Evolutionary conservation across 2,329 filamentous ascomycete species (phyloP).

Genomic region (Sporothrix protearum): DNA sequence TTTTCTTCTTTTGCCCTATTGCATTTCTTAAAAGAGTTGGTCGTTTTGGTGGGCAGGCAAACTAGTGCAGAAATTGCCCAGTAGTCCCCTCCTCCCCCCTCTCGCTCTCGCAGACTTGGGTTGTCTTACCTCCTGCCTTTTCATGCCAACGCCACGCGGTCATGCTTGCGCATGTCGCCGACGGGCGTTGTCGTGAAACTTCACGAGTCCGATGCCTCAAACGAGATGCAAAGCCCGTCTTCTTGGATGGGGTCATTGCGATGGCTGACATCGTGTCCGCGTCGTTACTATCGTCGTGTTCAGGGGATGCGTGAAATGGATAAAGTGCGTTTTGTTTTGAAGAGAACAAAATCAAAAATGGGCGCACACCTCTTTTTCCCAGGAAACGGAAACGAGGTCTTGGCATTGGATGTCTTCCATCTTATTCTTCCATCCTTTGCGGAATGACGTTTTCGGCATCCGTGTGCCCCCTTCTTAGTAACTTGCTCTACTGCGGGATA

Average conservation of each 20-base stretch:
- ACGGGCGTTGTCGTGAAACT: neutral
- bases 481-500: neutral
- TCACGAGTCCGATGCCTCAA: neutral
- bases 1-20: neutral
- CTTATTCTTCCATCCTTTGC: neutral
- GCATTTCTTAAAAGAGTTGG: neutral
- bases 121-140: neutral
- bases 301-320: neutral
- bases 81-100: neutral
- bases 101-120: neutral
- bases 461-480: neutral
- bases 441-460: neutral
- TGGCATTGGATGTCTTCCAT: neutral
- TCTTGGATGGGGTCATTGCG: neutral
- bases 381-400: neutral
- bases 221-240: neutral
- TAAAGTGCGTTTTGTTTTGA: neutral
- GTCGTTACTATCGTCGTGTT: neutral
- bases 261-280: neutral
- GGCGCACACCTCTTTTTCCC: neutral
- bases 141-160: neutral
- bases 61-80: neutral
- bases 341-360: neutral
- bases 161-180: neutral
- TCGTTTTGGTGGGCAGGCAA: neutral